Evolutionary conservation across 345 rosid species (phyloP).

Genomic region (Geranium rotundifolium): DNA sequence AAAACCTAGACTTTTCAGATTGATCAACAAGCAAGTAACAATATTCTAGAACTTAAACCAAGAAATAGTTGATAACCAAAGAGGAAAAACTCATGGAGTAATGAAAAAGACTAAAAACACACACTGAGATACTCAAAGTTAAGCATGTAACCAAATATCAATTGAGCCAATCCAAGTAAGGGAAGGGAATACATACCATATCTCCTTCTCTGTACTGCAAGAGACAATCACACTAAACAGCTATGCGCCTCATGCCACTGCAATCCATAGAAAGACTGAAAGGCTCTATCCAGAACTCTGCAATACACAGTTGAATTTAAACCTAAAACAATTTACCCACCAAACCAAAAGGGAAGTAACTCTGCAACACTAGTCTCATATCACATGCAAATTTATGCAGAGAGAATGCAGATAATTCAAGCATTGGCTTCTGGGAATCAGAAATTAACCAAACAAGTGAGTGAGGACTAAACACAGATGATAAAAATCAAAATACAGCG

Average conservation of each 20-base stretch:
- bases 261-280: background rate
- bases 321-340: background rate
- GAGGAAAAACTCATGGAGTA: no score
- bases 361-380: background rate
- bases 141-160: no score
- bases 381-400: background rate
- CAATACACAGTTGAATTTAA: background rate
- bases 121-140: background rate
- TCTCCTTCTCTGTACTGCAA: background rate
- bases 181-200: background rate
- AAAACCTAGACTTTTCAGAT: no score
- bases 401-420: background rate
- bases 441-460: background rate
- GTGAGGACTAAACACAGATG: background rate
- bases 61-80: no score
- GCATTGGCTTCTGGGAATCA: background rate
- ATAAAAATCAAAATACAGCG: background rate
- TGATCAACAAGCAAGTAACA: no score
- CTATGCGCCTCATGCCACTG: background rate
- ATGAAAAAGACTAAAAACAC: no score
- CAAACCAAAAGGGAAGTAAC: background rate
- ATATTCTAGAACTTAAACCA: no score
- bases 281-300: background rate
- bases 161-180: no score
- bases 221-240: background rate